Conservation (phyloP, 2,329 filamentous ascomycete genomes). For the Moelleriella libera region DNA sequence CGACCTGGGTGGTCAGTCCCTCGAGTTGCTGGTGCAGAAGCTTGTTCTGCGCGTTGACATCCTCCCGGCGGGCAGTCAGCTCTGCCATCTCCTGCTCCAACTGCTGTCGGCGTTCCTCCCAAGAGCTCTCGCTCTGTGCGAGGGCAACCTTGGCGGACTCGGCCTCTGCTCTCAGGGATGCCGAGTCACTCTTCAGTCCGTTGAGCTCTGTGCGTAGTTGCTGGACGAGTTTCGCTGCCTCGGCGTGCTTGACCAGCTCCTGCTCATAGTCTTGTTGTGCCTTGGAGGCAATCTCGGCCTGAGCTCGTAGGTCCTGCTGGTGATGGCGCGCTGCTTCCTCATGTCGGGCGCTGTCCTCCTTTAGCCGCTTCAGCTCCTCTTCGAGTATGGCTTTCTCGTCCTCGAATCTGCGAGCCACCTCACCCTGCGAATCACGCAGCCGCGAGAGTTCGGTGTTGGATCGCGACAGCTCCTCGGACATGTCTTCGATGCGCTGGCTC, state of each 20-base stretch:
- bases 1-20: slow-evolving; percentile 65
- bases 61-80: slow-evolving; percentile 64
- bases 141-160: slow-evolving; percentile 74
- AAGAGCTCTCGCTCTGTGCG: slow-evolving; percentile 70
- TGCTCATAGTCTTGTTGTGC: slow-evolving; percentile 93
- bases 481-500: slow-evolving; percentile 68
- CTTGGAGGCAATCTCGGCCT: slow-evolving; percentile 84
- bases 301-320: slow-evolving; percentile 81
- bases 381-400: slow-evolving; percentile 74
- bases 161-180: slow-evolving; percentile 62
- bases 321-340: slow-evolving; percentile 69
- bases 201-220: slow-evolving; percentile 68
- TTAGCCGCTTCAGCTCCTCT: slow-evolving; percentile 65
- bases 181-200: slow-evolving; percentile 64
- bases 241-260: slow-evolving; percentile 87
- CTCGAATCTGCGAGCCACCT: slow-evolving; percentile 54
- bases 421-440: slow-evolving; percentile 67
- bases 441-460: slow-evolving; percentile 73
- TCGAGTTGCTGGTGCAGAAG: slow-evolving; percentile 84
- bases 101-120: slow-evolving; percentile 66
- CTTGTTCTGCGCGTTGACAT: slow-evolving; percentile 79
- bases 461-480: slow-evolving; percentile 65
- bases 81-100: slow-evolving; percentile 78
- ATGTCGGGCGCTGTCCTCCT: slow-evolving; percentile 71
- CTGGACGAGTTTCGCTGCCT: slow-evolving; percentile 79